phyloP scores from a whole-genome alignment of 345 rosid genomes.

The Aegle marmelos region DNA sequence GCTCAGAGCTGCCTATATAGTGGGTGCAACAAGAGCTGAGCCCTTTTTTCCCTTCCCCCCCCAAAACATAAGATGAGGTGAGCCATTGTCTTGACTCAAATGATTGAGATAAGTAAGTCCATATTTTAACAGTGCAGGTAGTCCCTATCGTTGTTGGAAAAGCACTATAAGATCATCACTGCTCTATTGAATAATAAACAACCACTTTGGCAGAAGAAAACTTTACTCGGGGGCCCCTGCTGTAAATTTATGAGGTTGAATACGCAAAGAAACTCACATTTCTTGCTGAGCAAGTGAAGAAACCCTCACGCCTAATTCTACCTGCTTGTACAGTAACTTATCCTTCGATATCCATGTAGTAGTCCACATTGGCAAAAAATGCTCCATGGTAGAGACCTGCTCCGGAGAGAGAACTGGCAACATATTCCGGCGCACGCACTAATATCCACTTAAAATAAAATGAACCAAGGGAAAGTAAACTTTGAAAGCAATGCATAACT shows the following conservation, averaged over 20 bases:
- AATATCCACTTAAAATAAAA: slow-evolving; percentile 6
- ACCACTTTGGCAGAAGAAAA: background rate
- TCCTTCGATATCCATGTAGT: slow-evolving; percentile 38
- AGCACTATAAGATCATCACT: background rate
- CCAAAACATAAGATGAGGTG: no score
- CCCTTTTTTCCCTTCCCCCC: background rate
- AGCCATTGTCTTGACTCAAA: background rate
- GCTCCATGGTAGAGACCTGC: slow-evolving; percentile 69
- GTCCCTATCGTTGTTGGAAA: background rate
- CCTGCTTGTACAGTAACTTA: slow-evolving; percentile 37
- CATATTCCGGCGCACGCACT: slow-evolving; percentile 34
- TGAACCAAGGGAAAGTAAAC: background rate
- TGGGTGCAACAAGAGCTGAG: background rate
- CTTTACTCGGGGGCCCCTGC: background rate
- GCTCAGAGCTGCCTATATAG: slow-evolving; percentile 2
- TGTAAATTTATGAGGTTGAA: slow-evolving; percentile 4
- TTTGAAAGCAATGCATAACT: background rate
- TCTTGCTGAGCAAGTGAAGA: slow-evolving; percentile 62
- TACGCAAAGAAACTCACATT: slow-evolving; percentile 47
- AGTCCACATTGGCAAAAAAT: slow-evolving; percentile 62
- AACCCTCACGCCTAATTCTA: slow-evolving; percentile 65
- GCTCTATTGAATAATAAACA: background rate
- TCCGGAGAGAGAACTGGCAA: slow-evolving; percentile 72
- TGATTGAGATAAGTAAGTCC: background rate
- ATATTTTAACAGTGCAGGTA: background rate